Base-by-base conservation (phyloP, 2,329 filamentous ascomycete genomes). In the Fusarium dimerum region DNA sequence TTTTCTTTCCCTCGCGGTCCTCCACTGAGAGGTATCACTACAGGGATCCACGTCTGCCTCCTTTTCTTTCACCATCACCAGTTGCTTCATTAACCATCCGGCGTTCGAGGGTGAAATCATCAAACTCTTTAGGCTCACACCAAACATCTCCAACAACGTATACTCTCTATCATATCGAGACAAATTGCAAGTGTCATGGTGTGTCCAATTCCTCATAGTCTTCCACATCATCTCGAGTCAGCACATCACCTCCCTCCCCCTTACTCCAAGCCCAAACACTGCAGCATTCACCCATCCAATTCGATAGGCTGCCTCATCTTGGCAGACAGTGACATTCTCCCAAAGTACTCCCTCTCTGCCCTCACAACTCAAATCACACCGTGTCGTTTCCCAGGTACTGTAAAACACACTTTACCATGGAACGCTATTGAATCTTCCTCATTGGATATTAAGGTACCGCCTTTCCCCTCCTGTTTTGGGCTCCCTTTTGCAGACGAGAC, bases 1-100 rank as follows among this genome's bases (percentile, higher is more conserved):
- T 26, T 26, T 26, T 26, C 20, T 26, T 26, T 26, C 20, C 20
- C 20, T 26, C 20, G 20, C 20, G 20, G 20, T 7, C 20, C 20
- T 15, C 39, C 39, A 15, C 39, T 40, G 39, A 15, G 39, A 36
- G 32, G 20, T 5, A 26, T 26, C 7, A 26, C 20, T 26, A 26
- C 20, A 26, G 20, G 20, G 20, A 26, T 26, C 20, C 20, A 26
- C 20, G 20, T 26, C 20, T 26, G 20, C 7, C 20, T 26, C 20
- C 20, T 26, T 26, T 26, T 26, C 20, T 5, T 26, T 26, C 20
- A 26, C 41, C 18, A 49, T 20, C 26, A 39, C 48, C 57, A 45
- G 55, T 48, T 52, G 40, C 38, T 39, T 45, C 39, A 20, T 43
- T n/a, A 46, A 55, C 7, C 4, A 26, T 26, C 4, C 20, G 7